These are phyloP conservation scores for Vitis hybrid DNA, from an alignment of 177 flowering plant genomes.

Conservation along the genomic window DNA sequence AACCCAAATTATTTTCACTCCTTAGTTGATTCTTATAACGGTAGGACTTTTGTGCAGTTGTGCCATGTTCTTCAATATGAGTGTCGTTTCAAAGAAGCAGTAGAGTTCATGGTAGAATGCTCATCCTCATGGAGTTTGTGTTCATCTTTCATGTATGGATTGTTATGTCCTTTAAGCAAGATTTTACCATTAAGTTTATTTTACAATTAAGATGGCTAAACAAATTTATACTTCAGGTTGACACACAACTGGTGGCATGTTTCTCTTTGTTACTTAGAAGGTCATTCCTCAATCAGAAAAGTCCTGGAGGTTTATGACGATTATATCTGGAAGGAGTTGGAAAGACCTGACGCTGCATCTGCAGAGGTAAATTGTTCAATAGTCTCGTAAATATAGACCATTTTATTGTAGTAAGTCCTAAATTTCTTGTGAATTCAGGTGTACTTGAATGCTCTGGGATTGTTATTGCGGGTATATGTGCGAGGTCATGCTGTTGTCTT, in stretches of 20 bases:
- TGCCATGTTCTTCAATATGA: constrained; percentile 89
- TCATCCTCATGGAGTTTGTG: constrained; percentile 75
- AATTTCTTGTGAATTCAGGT: constrained; percentile 50
- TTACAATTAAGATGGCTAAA: background rate
- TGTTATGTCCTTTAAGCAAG: background rate
- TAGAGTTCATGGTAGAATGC: constrained; percentile 78
- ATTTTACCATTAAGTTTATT: background rate
- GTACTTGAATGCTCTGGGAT: constrained; percentile 74
- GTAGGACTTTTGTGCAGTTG: constrained; percentile 49
- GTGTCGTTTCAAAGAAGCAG: constrained; percentile 87
- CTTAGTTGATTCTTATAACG: background rate
- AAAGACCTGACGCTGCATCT: constrained; percentile 53
- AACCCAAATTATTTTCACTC: background rate
- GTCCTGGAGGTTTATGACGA: constrained; percentile 73
- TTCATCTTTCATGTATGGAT: constrained; percentile 72
- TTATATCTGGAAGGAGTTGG: constrained; percentile 76
- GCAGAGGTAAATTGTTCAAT: constrained; percentile 52
- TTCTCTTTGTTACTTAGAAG: constrained; percentile 93
- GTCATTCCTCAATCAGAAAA: constrained; percentile 49
- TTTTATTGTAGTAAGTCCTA: background rate
- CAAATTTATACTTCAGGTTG: constrained; percentile 41
- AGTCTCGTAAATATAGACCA: background rate
- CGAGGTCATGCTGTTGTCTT: constrained; percentile 46
- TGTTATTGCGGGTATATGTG: constrained; percentile 64
- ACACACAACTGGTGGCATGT: constrained; percentile 99